Conservation (phyloP, 352 stramenopile genomes). For the Globisporangium polare region DNA sequence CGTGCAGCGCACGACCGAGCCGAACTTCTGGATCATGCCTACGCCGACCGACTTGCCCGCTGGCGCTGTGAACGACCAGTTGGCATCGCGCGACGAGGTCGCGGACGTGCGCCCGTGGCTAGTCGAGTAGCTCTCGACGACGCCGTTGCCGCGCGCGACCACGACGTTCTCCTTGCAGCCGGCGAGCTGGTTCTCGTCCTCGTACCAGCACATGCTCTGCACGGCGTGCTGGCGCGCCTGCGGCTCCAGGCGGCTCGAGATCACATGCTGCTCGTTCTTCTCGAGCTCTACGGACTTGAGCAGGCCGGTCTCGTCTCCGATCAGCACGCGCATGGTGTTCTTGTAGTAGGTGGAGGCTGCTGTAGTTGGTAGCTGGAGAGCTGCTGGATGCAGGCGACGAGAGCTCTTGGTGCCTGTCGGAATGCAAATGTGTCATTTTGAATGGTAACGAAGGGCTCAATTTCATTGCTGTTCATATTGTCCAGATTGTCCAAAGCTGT, state of each 20-base stretch:
- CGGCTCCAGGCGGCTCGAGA: conserved; percentile 37
- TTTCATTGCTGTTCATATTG: conserved; percentile 5
- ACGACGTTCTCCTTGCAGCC: conserved; percentile 46
- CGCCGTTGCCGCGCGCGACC: conserved; percentile 47
- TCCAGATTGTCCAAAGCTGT: no score
- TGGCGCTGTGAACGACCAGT: conserved; percentile 40
- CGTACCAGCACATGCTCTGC: conserved; percentile 59
- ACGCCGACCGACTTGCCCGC: conserved; percentile 38
- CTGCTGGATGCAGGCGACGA: neutral
- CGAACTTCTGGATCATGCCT: conserved; percentile 51
- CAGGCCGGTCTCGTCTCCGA: conserved; percentile 79
- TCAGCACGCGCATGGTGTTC: conserved; percentile 59
- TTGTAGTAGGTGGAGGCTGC: neutral
- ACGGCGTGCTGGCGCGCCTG: conserved; percentile 49
- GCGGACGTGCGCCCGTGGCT: conserved; percentile 31
- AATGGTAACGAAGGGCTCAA: conserved; percentile 10
- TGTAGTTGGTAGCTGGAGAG: neutral
- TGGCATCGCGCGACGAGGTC: conserved; percentile 25
- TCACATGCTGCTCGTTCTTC: conserved; percentile 59
- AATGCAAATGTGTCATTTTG: conserved; percentile 12
- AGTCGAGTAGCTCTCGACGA: conserved; percentile 64
- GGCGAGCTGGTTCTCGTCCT: conserved; percentile 34
- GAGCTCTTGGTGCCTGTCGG: neutral
- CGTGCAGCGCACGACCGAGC: conserved; percentile 69
- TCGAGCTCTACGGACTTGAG: conserved; percentile 81